Conservation (phyloP, 2,329 filamentous ascomycete species). For the Cephalotrichum gorgonifer region DNA sequence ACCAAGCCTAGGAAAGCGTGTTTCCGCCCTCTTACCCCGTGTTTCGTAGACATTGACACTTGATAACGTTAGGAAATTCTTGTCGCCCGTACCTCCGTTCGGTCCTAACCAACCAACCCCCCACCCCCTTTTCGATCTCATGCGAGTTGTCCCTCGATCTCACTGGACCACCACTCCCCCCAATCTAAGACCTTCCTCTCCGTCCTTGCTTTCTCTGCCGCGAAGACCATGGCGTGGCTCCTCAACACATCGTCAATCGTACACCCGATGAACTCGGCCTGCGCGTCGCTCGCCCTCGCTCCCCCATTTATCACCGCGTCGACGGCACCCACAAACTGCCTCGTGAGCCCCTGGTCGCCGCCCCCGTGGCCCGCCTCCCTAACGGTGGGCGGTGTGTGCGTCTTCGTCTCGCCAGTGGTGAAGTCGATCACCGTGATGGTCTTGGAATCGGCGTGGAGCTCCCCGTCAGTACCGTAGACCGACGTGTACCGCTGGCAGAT, state of each 20-base stretch:
- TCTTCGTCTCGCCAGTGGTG: slow-evolving; percentile 29
- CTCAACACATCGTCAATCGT: slow-evolving; percentile 78
- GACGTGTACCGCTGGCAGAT: slow-evolving; percentile 78
- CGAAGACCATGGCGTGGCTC: slow-evolving; percentile 89
- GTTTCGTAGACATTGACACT: too few species aligned
- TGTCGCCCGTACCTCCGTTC: too few species aligned
- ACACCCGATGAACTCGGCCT: slow-evolving; percentile 68
- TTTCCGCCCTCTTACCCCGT: too few species aligned
- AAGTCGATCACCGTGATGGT: slow-evolving; percentile 42
- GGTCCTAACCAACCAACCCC: too few species aligned
- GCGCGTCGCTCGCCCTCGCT: slow-evolving; percentile 58
- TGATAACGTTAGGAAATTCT: too few species aligned
- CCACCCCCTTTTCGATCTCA: background rate
- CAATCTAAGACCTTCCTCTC: slow-evolving; percentile 64
- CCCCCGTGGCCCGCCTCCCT: slow-evolving; percentile 28
- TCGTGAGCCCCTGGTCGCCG: slow-evolving; percentile 49
- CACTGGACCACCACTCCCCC: slow-evolving; percentile 59
- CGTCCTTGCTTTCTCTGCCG: slow-evolving; percentile 75
- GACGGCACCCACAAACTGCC: slow-evolving; percentile 75
- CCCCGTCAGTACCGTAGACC: slow-evolving; percentile 78
- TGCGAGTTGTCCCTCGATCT: slow-evolving; percentile 12
- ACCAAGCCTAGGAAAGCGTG: too few species aligned
- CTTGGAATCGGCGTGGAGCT: slow-evolving; percentile 74
- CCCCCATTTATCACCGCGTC: slow-evolving; percentile 64
- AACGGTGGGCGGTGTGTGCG: slow-evolving; percentile 23